These are phyloP conservation scores for Aspergillus melleus DNA, from an alignment of 2,329 filamentous ascomycete genomes.

Conservation along the genomic window DNA sequence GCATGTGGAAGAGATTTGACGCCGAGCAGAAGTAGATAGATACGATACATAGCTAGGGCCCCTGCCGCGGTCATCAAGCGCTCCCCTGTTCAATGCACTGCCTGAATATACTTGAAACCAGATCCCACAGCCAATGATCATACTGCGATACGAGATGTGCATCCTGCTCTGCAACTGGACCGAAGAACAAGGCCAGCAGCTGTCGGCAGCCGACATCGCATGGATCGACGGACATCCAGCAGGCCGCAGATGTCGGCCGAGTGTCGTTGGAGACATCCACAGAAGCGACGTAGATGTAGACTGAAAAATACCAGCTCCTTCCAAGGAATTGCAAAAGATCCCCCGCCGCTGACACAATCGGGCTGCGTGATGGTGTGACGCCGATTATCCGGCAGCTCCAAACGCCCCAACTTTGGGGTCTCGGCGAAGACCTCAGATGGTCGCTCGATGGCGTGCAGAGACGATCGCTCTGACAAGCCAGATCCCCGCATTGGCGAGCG, in stretches of 20 bases:
- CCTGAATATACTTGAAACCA: not conserved
- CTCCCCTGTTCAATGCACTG: not conserved
- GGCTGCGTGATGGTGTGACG: constrained; percentile 22
- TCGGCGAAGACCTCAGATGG: not conserved
- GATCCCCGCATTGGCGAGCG: not conserved
- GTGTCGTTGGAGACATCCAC: not conserved
- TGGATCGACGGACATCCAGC: not conserved
- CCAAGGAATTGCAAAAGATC: not conserved
- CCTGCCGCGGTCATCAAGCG: not conserved
- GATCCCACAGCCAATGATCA: not conserved
- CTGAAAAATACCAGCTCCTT: not conserved
- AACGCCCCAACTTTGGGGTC: not conserved
- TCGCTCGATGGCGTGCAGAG: constrained; percentile 2
- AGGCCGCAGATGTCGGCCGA: not conserved
- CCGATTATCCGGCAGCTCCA: constrained; percentile 8
- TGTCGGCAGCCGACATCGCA: not conserved
- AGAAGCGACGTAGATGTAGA: not conserved
- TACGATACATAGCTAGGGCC: not conserved
- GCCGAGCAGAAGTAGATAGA: not conserved
- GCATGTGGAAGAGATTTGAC: constrained; percentile 18
- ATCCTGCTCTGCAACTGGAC: not conserved
- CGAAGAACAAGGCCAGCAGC: not conserved
- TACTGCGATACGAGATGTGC: not conserved
- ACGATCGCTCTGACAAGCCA: not conserved
- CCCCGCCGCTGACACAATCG: constrained; percentile 19